Conservation (phyloP, 495 filamentous ascomycete genomes). For the Aspergillus sclerotioniger region DNA sequence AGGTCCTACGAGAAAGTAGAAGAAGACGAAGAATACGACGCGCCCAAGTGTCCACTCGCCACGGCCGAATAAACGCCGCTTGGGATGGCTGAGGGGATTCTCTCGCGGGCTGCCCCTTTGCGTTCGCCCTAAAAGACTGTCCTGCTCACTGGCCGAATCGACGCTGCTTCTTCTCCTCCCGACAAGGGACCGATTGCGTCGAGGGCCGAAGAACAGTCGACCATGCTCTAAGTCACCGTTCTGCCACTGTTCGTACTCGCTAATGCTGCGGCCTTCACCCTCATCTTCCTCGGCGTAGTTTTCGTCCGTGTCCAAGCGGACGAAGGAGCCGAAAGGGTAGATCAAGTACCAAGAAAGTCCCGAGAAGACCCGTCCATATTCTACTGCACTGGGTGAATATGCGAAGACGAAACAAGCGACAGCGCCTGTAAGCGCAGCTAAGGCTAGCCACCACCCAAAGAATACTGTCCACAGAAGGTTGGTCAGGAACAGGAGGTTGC, state of each 20-base stretch:
- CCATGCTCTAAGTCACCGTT: constrained; percentile 95
- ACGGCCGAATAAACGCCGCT: constrained; percentile 88
- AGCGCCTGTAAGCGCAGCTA: constrained; percentile 70
- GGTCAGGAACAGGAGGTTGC: constrained; percentile 75
- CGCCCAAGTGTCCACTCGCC: constrained; percentile 94
- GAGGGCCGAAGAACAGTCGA: constrained; percentile 90
- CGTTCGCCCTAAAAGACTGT: constrained; percentile 78
- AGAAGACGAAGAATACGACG: constrained; percentile 94
- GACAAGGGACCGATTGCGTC: constrained; percentile 71
- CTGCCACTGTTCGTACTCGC: constrained; percentile 99
- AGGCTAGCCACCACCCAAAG: constrained; percentile 97
- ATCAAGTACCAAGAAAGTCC: constrained; percentile 84
- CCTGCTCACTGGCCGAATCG: constrained; percentile 83
- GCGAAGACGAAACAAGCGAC: constrained; percentile 75
- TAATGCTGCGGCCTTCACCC: constrained; percentile 98
- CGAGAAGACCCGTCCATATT: constrained; percentile 82
- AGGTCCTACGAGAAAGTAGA: constrained; percentile 93
- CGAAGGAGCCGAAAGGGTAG: constrained; percentile 96
- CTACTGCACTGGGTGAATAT: constrained; percentile 73
- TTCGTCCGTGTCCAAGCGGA: constrained; percentile 89
- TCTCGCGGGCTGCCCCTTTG: constrained; percentile 49
- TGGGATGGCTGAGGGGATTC: constrained; percentile 58
- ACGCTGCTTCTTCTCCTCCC: constrained; percentile 87
- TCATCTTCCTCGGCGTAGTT: constrained; percentile 94
- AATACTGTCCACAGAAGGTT: constrained; percentile 88